Conservation (phyloP, 257 asterid species). For the Scutellaria barbata region DNA sequence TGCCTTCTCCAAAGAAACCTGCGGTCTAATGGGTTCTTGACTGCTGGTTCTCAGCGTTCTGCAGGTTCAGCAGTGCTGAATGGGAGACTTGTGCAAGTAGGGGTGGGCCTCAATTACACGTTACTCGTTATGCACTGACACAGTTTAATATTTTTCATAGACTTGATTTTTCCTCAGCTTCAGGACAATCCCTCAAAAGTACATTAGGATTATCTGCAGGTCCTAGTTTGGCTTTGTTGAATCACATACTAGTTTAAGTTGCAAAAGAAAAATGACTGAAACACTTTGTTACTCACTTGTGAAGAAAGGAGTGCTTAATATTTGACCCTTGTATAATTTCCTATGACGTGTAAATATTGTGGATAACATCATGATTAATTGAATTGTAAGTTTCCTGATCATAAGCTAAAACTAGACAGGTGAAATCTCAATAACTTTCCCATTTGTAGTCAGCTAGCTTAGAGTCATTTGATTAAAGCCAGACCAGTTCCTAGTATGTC, state of each 20-base stretch:
- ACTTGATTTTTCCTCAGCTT: background rate
- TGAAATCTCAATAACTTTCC: constrained; percentile 1
- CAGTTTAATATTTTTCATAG: constrained; percentile 12
- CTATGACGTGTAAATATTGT: background rate
- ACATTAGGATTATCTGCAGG: background rate
- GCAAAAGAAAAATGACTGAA: background rate
- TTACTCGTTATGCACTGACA: background rate
- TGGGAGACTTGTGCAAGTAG: constrained; percentile 80
- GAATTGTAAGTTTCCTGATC: constrained; percentile 9
- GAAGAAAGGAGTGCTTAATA: background rate
- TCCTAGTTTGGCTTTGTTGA: background rate
- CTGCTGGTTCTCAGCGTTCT: constrained; percentile 79
- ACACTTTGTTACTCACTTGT: background rate
- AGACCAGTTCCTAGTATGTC: background rate
- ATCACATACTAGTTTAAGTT: background rate
- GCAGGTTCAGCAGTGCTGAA: constrained; percentile 72
- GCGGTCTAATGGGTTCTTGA: constrained; percentile 82
- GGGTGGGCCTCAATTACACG: constrained; percentile 11
- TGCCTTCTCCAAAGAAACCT: constrained; percentile 93
- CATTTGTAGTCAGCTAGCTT: constrained; percentile 16
- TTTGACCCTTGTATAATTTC: constrained; percentile 4
- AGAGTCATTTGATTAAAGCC: background rate
- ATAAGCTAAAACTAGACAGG: background rate
- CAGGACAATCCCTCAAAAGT: background rate
- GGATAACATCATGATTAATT: background rate